A percentile compares a stretch with the other conserved stretches of the same genome.
Conservation (phyloP, 352 stramenopile species). For the Phytopythium delawarense region DNA sequence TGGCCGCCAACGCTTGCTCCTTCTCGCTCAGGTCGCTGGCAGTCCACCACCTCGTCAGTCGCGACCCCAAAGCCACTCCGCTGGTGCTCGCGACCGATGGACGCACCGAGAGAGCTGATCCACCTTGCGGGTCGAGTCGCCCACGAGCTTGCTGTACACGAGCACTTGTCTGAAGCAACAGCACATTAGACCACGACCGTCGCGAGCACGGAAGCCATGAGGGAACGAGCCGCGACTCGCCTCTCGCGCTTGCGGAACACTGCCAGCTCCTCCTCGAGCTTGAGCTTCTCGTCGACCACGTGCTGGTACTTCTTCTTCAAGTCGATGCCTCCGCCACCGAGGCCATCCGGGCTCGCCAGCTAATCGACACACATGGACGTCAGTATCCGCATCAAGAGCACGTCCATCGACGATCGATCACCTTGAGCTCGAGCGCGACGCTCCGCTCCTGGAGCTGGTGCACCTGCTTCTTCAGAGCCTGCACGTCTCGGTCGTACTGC, state of each 20-base stretch:
- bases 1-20: slow-evolving; percentile 46
- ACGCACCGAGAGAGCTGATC: slow-evolving; percentile 54
- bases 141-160: slow-evolving; percentile 54
- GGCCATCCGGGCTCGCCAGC: not conserved
- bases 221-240: no score
- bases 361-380: not conserved
- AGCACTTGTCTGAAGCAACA: slow-evolving; percentile 43
- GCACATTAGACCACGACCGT: not conserved
- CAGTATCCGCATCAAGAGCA: not conserved
- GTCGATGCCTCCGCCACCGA: slow-evolving; percentile 19
- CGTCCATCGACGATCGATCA: slow-evolving; percentile 10
- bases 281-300: slow-evolving; percentile 53
- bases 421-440: slow-evolving; percentile 60
- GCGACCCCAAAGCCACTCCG: no score
- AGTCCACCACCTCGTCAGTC: slow-evolving; percentile 1
- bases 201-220: no score
- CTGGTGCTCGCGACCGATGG: no score
- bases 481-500: slow-evolving; percentile 68
- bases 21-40: slow-evolving; percentile 48
- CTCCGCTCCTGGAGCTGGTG: slow-evolving; percentile 57
- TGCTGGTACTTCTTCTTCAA: slow-evolving; percentile 68
- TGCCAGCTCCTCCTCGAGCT: slow-evolving; percentile 48
- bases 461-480: slow-evolving; percentile 44
- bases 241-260: slow-evolving; percentile 53
- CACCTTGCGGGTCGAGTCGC: slow-evolving; percentile 58